These are phyloP conservation scores for Acer saccharum DNA, from an alignment of 345 rosid species.

Conservation along the genomic window DNA sequence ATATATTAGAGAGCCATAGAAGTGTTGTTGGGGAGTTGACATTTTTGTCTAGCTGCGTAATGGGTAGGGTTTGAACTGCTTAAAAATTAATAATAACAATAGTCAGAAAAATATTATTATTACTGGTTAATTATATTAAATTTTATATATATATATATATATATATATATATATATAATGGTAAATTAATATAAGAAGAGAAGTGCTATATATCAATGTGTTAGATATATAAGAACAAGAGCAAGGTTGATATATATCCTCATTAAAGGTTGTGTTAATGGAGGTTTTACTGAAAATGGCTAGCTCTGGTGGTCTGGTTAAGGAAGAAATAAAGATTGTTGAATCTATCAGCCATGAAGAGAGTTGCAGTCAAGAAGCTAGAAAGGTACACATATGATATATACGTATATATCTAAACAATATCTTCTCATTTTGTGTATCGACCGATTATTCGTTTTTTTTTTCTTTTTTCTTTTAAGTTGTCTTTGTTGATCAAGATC, in stretches of 20 bases:
- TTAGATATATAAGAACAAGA: not conserved
- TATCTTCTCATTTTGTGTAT: not conserved
- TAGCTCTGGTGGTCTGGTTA: slow-evolving; percentile 24
- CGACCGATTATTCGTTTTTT: not conserved
- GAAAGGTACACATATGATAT: slow-evolving; percentile 17
- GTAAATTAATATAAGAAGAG: slow-evolving; percentile 4
- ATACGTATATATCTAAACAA: not conserved
- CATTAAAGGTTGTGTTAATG: slow-evolving; percentile 22
- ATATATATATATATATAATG: no score
- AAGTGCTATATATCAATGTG: not conserved
- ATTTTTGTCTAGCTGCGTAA: slow-evolving; percentile 36
- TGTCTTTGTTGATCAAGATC: not conserved
- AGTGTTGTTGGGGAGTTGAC: slow-evolving; percentile 60
- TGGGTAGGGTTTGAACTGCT: slow-evolving; percentile 4
- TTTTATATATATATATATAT: no score
- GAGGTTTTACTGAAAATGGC: slow-evolving; percentile 42
- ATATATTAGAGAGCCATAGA: slow-evolving; percentile 10
- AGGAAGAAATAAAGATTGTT: slow-evolving; percentile 31
- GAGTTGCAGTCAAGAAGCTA: slow-evolving; percentile 26
- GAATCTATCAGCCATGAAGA: slow-evolving; percentile 30
- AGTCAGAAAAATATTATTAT: not conserved
- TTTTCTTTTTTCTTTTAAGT: no score
- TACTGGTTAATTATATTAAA: slow-evolving; percentile 1
- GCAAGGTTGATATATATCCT: not conserved
- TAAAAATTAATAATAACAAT: not conserved